Evolutionary conservation across 345 rosid species (phyloP), one percentile per base, ranked within the genome.

Genomic region (Eucalyptus sp.): DNA sequence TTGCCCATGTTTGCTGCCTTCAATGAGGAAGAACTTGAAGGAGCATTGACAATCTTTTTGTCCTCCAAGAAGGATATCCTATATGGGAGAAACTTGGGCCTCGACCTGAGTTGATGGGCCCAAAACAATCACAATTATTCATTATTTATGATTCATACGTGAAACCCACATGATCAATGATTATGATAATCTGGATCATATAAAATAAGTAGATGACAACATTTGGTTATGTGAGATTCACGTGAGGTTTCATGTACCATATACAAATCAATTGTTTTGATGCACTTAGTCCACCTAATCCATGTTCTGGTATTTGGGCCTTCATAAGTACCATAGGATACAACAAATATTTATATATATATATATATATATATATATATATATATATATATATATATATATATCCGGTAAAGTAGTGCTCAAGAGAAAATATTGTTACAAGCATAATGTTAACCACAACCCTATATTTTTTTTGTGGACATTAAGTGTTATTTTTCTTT

Each of bases 71-170:
- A 56, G n/a, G 29, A 25, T 10, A 58, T 24, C 4, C 13, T 62
- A 29, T 62, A 62, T 58, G 27, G 27, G 14, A 58, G 64, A 58
- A 58, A 58, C 29, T 58, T 58, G 13, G 29, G 64, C 29, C 64
- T 58, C 0, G 6, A 25, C 29, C 29, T 25, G 14, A 11, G 7
- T 58, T 25, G 7, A 14, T 25, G 13, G 64, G n/a, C 64, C 13
- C 13, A 58, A 58, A 62, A 29, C 33, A 62, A 62, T 29, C 18
- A 62, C 33, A 62, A 4, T 29, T 15, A 0, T 29, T 29, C 9
- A 62, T 62, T 22, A 29, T 29, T 29, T 29, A 62, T 0, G 4
- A 6, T 13, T 2, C 2, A 62, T 9, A 29, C 4, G 1, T 62
- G 9, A 62, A 62, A 31, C 9, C 71, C 10, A 62, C 18, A 7